Conservation (phyloP, 2,329 filamentous ascomycete species). For the Sporothrix brunneoviolacea region DNA sequence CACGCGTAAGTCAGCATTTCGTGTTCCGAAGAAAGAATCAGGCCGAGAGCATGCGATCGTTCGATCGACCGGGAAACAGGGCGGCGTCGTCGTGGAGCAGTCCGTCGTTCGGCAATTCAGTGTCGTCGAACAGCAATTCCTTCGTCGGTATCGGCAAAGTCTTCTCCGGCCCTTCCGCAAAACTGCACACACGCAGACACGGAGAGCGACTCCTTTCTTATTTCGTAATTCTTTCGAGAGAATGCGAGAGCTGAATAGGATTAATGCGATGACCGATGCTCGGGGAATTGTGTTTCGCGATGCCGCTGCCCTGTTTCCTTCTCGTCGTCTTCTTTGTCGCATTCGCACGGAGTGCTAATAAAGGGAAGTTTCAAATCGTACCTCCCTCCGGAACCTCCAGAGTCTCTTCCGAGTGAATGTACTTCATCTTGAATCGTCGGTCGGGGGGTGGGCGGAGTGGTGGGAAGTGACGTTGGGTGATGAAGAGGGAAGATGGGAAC, state of each 20-base stretch:
- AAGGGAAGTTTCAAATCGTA: slow-evolving; percentile 35
- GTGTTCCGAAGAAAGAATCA: not conserved
- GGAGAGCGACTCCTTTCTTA: too few relatives aligned
- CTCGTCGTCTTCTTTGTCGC: not conserved
- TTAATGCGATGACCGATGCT: too few relatives aligned
- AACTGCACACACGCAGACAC: not conserved
- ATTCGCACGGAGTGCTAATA: slow-evolving; percentile 5
- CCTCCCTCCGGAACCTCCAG: slow-evolving; percentile 94
- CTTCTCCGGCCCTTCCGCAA: not conserved
- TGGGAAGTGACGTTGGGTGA: slow-evolving; percentile 14
- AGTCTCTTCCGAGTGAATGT: slow-evolving; percentile 97
- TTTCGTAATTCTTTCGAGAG: too few relatives aligned
- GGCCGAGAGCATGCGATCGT: too few relatives aligned
- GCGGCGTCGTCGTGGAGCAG: too few relatives aligned
- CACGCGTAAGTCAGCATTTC: slow-evolving; percentile 29
- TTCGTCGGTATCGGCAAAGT: too few relatives aligned
- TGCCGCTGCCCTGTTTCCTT: not conserved
- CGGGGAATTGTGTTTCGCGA: too few relatives aligned
- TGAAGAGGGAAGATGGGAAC: slow-evolving; percentile 11
- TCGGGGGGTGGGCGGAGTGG: slow-evolving; percentile 30
- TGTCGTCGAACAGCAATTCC: too few relatives aligned
- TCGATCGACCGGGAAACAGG: too few relatives aligned
- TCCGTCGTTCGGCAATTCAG: too few relatives aligned
- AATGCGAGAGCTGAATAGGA: too few relatives aligned
- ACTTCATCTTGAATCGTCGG: slow-evolving; percentile 75